Evolutionary conservation across 306 rosid genomes (phyloP), one percentile per base, ranked within the genome.

Genomic region (Prunus campanulata): DNA sequence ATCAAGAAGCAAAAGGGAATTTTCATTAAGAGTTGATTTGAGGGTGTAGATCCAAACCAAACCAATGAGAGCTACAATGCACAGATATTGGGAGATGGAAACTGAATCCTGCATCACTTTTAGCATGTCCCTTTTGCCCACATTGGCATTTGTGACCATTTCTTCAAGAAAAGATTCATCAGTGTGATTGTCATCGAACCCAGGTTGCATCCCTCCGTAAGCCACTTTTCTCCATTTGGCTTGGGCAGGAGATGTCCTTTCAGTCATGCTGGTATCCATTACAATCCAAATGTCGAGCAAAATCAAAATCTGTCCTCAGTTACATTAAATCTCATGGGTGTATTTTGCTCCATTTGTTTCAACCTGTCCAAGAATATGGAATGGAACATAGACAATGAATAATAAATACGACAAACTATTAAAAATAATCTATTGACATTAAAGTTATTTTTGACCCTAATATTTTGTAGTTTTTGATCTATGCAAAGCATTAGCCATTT

Each of bases 181-280:
- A 0, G 95, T 87, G 76, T 94, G 82, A 79, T 92, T 94, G 77
- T 92, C 98, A 78, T 87, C 90, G 75, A 85, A 94, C 52, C 98
- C 98, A 54, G 88, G 88, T 71, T 94, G 98, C 98, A 92, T 94
- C 68, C 98, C 97, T 42, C 98, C 98, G 54, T 92, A 94, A 20
- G 96, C 96, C 62, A 94, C 93, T 85, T 94, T 94, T 85, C 90
- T 85, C 97, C 98, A 94, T 83, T 76, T 90, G 52, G 85, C 71
- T 35, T 19, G 84, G 59, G 83, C 76, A 3, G 82, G 77, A 29
- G 85, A 79, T 10, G 81, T 85, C 80, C 64, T 74, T 44, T 73
- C 85, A 46, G 49, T 64, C 42, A 66, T 62, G 51, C 48, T 55
- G 71, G 19, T 46, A 85, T 81, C 83, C 89, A 88, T 90, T 79